Percentiles rank a stretch among this genome's conserved stretches.
phyloP scores from a whole-genome alignment of 306 rosid genomes.

The Cicer pinnatifidum region DNA sequence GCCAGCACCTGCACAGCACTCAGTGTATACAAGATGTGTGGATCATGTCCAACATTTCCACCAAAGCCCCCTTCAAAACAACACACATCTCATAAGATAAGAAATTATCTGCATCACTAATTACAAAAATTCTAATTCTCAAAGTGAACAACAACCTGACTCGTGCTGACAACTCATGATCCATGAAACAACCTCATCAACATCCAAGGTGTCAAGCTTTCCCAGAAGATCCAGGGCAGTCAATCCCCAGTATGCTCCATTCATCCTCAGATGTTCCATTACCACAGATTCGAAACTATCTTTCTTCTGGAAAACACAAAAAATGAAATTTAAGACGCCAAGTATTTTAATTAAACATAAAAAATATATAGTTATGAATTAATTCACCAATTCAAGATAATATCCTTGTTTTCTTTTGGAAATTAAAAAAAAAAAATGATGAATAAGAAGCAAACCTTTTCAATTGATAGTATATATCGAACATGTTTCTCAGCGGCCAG shows the following conservation, averaged over 20 bases:
- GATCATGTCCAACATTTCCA: slow-evolving; percentile 88
- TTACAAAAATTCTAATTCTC: background rate
- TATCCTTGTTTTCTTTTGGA: background rate
- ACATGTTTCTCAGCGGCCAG: slow-evolving; percentile 76
- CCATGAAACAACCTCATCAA: slow-evolving; percentile 76
- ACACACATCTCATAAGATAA: slow-evolving; percentile 28
- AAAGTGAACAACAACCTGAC: slow-evolving; percentile 58
- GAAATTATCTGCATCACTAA: background rate
- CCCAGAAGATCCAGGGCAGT: slow-evolving; percentile 76
- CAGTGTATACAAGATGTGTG: slow-evolving; percentile 78
- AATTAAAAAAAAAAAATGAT: background rate
- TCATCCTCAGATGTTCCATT: slow-evolving; percentile 91
- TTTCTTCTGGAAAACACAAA: slow-evolving; percentile 59
- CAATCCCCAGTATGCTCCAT: slow-evolving; percentile 93
- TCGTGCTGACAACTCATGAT: slow-evolving; percentile 76
- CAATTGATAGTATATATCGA: slow-evolving; percentile 64
- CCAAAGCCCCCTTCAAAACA: slow-evolving; percentile 75
- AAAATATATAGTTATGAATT: slow-evolving; percentile 30
- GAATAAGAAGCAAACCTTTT: slow-evolving; percentile 58
- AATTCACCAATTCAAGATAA: slow-evolving; percentile 1
- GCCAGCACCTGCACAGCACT: slow-evolving; percentile 88
- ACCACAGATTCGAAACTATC: slow-evolving; percentile 77
- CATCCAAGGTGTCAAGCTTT: slow-evolving; percentile 69
- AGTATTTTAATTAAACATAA: background rate
- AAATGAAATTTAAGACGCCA: too few relatives aligned